Evolutionary conservation across 768 basidiomycete genomes (phyloP), one percentile per base, ranked within the genome.

Genomic region (Nidularia sp.): DNA sequence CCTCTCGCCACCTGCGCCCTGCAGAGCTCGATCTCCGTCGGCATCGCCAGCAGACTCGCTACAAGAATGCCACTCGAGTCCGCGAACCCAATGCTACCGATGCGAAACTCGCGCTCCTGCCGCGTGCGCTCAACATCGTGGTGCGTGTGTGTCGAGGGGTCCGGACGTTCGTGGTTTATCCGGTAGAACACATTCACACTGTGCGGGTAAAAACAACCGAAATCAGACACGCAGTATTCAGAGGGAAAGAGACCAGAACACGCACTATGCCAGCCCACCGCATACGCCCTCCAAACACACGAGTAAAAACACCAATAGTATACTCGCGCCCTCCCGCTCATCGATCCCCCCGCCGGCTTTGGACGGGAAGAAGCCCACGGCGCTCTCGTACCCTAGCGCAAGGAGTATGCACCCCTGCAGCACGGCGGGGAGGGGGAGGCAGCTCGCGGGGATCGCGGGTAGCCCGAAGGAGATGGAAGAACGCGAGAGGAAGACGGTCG

Each of bases 401-500:
- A 82, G 55, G 34, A 96, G 77, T 55, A 94, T 85, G 42, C 60
- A 60, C 53, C 74, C 79, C 68, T 97, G 94, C 9, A 88, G 62
- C 35, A 92, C 67, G 0, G 92, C 84, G 4, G 95, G 95, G 2
- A 92, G 62, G 2, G 88, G 71, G 9, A 98, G 79, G 6, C 91
- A 69, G 0, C 69, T 73, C 13, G 72, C 64, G 0, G 93, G 92
- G 4, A 97, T 72, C 0, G 94, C 81, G 0, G 91, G 90, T 8
- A 97, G 56, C 9, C 90, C 91, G 39, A 95, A 68, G 5, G 93
- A 90, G 52, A 95, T 88, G 6, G 91, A 88, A 0, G 95, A 96
- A 3, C 95, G 88, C 4, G 95, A 96, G 53, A 98, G 64, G 71
- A 98, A 97, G 45, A 97, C 95, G 41, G 90, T 90, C 18, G 90